Conservation (phyloP, 441 rosid genomes). For the Pelargonium myrrhifolium region DNA sequence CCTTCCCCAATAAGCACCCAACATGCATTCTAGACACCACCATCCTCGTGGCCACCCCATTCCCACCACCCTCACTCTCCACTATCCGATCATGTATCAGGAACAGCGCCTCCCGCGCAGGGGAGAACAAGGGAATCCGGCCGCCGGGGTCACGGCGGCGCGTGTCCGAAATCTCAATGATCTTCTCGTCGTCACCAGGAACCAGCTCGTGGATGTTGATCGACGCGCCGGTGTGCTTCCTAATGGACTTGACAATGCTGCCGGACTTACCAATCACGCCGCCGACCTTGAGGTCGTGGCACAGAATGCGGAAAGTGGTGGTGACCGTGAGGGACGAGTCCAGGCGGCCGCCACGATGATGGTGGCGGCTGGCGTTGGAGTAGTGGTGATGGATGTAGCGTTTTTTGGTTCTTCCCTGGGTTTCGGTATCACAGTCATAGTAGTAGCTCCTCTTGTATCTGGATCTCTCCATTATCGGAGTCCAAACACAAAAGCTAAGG, state of each 20-base stretch:
- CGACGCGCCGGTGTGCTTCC: conserved; percentile 25
- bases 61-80: conserved; percentile 14
- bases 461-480: neutral
- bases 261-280: conserved; percentile 26
- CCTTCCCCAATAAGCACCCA: too few relatives aligned
- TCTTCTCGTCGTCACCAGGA: conserved; percentile 22
- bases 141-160: conserved; percentile 25
- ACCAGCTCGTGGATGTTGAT: conserved; percentile 21
- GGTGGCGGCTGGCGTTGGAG: neutral
- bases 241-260: conserved; percentile 20
- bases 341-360: conserved; percentile 12
- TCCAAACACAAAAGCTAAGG: neutral
- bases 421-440: neutral
- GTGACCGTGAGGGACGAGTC: conserved; percentile 3
- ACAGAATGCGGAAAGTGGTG: conserved; percentile 21
- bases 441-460: neutral
- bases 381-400: neutral
- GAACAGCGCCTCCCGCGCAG: conserved; percentile 24
- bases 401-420: neutral
- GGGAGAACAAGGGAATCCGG: conserved; percentile 21
- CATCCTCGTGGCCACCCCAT: neutral
- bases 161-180: conserved; percentile 22
- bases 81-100: conserved; percentile 19
- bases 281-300: conserved; percentile 23
- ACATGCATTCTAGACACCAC: neutral